Evolutionary conservation across 352 stramenopile species (phyloP), one percentile per base, ranked within the genome.

Genomic region (Aphanomyces astaci): DNA sequence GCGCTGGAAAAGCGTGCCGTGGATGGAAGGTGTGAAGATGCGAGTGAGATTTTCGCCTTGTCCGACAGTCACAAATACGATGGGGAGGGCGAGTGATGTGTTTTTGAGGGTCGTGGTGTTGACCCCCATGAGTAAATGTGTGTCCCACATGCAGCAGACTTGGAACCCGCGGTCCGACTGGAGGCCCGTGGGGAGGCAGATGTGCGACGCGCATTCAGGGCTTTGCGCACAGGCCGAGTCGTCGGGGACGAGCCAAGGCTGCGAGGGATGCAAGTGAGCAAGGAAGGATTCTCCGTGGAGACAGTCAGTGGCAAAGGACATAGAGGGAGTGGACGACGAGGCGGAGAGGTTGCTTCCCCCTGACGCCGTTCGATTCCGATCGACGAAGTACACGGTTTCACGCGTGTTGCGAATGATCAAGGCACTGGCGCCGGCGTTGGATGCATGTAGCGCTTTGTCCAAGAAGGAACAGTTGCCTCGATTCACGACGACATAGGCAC

Each of bases 71-170:
- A 88, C 66, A 63, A 87, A 93, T 22, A 89, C 80, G 25, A 90
- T 81, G 2, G 81, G 84, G 31, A 93, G 78, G 7, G 63, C 60
- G 11, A 93, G 77, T 9, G 64, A 64, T 19, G 89, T 36, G 28
- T 84, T 83, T 1, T 64, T 62, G 36, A 75, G 59, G 7, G 73
- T 19, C 5, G 79, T 79, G 27, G 59, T 69, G 64, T 90, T 90
- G 24, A 72, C 72, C 30, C 84, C 84, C 81, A 93, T 90, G 70
- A 90, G 77, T 46, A 93, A 71, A 43, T 83, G 76, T 28, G 82
- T 93, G 67, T 93, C 82, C 81, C 81, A 90, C 66, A 91, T 75
- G 66, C 81, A 93, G 74, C 84, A 92, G 1, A 90, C 65, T 52
- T 92, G 79, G 55, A 86, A 73, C 19, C 66, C 66, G 13, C 59